Percentiles rank a stretch among this genome's conserved stretches.
phyloP scores from a whole-genome alignment of 2,329 filamentous ascomycete genomes.

The Macrophomina tecta region DNA sequence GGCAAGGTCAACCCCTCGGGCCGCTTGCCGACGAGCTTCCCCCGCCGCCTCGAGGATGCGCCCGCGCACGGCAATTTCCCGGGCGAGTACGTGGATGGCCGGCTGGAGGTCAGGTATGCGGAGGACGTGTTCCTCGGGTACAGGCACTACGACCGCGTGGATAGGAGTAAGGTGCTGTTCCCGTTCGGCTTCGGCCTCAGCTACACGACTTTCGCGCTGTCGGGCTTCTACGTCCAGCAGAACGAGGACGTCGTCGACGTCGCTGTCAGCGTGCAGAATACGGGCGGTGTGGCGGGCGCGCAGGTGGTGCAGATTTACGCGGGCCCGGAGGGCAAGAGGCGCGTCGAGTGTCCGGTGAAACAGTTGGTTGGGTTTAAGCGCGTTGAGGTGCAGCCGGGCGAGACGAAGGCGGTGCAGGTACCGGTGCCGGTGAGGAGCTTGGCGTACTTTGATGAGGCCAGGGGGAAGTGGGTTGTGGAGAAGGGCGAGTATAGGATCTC shows the following conservation, averaged over 20 bases:
- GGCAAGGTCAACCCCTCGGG: conserved; percentile 76
- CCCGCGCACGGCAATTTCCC: conserved; percentile 74
- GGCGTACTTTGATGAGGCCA: conserved; percentile 68
- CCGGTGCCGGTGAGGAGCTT: conserved; percentile 54
- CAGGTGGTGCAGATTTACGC: conserved; percentile 72
- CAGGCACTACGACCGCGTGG: conserved; percentile 69
- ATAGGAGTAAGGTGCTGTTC: conserved; percentile 64
- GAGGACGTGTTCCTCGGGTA: conserved; percentile 78
- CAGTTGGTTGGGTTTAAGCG: conserved; percentile 71
- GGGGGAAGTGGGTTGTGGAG: conserved; percentile 69
- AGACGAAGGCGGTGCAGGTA: conserved; percentile 43
- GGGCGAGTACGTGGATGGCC: conserved; percentile 67
- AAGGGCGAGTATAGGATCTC: conserved; percentile 66
- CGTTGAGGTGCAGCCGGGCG: conserved; percentile 43
- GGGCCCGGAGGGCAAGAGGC: conserved; percentile 63
- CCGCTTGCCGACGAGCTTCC: conserved; percentile 77
- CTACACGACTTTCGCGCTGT: conserved; percentile 76
- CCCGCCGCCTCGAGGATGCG: conserved; percentile 64
- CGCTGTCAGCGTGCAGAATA: conserved; percentile 56
- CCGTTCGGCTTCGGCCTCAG: conserved; percentile 80
- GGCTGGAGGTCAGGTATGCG: conserved; percentile 65
- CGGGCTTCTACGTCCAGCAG: conserved; percentile 56
- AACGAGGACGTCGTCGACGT: conserved; percentile 32
- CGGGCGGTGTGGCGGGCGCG: conserved; percentile 61
- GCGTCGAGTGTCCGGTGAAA: conserved; percentile 69